These are phyloP conservation scores for Debaryomyces subglobosus DNA, from an alignment of 1,139 yeast species.

Conservation along the genomic window DNA sequence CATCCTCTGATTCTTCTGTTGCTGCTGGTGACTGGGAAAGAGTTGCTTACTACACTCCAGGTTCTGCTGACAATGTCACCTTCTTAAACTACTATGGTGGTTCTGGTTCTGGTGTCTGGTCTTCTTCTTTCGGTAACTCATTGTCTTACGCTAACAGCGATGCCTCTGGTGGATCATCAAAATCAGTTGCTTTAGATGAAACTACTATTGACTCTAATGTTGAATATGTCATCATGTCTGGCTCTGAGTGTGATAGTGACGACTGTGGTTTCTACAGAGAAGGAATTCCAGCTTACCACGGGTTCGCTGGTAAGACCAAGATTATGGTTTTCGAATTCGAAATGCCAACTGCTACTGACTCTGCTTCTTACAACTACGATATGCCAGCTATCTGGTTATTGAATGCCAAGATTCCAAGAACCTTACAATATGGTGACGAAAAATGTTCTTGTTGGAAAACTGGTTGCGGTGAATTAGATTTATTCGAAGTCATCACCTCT, in stretches of 20 bases:
- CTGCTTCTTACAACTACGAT: conserved; percentile 45
- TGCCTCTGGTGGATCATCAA: conserved; percentile 70
- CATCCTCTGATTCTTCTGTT: conserved; percentile 33
- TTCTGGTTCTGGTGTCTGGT: conserved; percentile 82
- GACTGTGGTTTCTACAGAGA: conserved; percentile 71
- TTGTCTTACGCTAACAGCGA: conserved; percentile 79
- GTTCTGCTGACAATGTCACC: conserved; percentile 62
- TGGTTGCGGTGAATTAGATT: conserved; percentile 84
- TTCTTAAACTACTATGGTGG: conserved; percentile 90
- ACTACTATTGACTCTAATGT: conserved; percentile 56
- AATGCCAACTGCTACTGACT: conserved; percentile 54
- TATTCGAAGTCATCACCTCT: conserved; percentile 70
- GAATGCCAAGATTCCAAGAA: conserved; percentile 79
- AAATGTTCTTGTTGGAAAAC: conserved; percentile 76
- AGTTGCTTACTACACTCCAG: conserved; percentile 70
- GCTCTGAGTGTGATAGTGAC: conserved; percentile 53
- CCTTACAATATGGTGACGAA: conserved; percentile 66
- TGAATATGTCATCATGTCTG: conserved; percentile 66
- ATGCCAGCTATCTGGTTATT: conserved; percentile 82
- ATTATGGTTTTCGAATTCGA: conserved; percentile 73
- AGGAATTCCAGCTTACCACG: conserved; percentile 75
- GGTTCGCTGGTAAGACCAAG: conserved; percentile 65
- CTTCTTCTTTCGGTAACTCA: conserved; percentile 86
- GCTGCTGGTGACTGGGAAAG: conserved; percentile 69
- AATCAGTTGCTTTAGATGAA: conserved; percentile 55